Percentiles rank a stretch among this genome's conserved stretches.
Evolutionary conservation across 495 filamentous ascomycete species (phyloP).

Genomic region (Halenospora varia): DNA sequence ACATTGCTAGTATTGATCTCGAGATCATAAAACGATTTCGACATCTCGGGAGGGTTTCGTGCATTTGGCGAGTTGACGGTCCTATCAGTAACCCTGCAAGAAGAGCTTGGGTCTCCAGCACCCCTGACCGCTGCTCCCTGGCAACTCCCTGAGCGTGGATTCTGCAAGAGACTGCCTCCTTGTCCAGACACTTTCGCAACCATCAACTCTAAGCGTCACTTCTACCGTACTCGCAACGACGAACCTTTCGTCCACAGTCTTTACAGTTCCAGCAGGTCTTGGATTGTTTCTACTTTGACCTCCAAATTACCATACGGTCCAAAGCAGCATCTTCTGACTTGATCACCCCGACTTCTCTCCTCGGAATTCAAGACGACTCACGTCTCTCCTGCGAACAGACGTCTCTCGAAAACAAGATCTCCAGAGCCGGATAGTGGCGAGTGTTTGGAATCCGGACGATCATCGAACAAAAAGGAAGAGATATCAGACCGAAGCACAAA

Average conservation of each 20-base stretch:
- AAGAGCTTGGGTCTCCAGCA: background rate
- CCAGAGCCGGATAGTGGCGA: background rate
- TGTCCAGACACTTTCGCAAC: conserved; percentile 20
- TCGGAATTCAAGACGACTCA: too few relatives aligned
- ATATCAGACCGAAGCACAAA: background rate
- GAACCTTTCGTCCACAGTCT: conserved; percentile 14
- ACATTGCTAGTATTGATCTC: background rate
- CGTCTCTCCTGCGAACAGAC: too few relatives aligned
- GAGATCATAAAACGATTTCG: conserved; percentile 3
- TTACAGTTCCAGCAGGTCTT: conserved; percentile 18
- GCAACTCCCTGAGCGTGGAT: background rate
- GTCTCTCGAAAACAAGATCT: background rate
- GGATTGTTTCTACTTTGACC: background rate
- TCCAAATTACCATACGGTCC: background rate
- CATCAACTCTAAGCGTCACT: conserved; percentile 1
- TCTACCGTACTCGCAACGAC: conserved; percentile 11
- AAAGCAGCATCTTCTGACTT: background rate
- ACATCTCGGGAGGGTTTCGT: conserved; percentile 2
- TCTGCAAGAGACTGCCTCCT: conserved; percentile 1
- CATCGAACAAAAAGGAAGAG: background rate
- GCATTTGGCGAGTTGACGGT: background rate
- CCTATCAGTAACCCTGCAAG: background rate
- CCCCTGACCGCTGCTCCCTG: background rate
- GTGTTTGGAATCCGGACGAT: background rate
- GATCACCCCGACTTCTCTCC: too few relatives aligned